Evolutionary conservation across 2,329 filamentous ascomycete species (phyloP).

Genomic region (Penicillium sp.): DNA sequence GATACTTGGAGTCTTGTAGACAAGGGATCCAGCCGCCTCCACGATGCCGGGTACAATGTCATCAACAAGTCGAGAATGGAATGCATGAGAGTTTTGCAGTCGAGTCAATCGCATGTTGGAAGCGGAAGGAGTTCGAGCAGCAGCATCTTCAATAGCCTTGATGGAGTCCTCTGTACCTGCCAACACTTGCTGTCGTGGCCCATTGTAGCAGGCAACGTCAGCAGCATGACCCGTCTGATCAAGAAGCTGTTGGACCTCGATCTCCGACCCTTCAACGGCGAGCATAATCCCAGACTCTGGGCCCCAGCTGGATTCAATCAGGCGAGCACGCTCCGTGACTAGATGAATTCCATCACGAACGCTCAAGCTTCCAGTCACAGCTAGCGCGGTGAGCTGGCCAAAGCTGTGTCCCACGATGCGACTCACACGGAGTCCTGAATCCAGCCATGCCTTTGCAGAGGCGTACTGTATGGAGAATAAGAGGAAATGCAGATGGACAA

Average conservation of each 20-base stretch:
- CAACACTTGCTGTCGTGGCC: conserved; percentile 19
- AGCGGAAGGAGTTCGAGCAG: neutral
- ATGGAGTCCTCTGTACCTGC: conserved; percentile 16
- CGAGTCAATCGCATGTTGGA: conserved; percentile 33
- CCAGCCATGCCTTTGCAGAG: conserved; percentile 40
- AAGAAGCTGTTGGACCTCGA: neutral
- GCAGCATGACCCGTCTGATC: neutral
- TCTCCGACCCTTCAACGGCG: conserved; percentile 30
- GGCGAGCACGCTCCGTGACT: conserved; percentile 31
- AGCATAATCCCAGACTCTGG: conserved; percentile 37
- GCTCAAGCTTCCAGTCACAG: conserved; percentile 33
- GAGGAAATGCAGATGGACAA: conserved; percentile 36
- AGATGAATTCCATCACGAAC: conserved; percentile 33
- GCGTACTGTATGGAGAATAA: conserved; percentile 44
- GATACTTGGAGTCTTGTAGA: conserved; percentile 36
- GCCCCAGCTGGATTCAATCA: conserved; percentile 37
- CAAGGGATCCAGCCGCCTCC: conserved; percentile 28
- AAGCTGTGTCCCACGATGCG: conserved; percentile 43
- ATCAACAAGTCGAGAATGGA: conserved; percentile 25
- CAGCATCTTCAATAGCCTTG: conserved; percentile 9
- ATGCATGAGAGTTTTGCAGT: conserved; percentile 51
- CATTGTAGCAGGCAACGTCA: conserved; percentile 31
- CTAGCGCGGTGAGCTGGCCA: conserved; percentile 40
- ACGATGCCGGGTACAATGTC: conserved; percentile 29
- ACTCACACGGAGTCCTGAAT: conserved; percentile 36